phyloP scores from a whole-genome alignment of 1,284 basidiomycete species.

The Pisolithus thermaeus region DNA sequence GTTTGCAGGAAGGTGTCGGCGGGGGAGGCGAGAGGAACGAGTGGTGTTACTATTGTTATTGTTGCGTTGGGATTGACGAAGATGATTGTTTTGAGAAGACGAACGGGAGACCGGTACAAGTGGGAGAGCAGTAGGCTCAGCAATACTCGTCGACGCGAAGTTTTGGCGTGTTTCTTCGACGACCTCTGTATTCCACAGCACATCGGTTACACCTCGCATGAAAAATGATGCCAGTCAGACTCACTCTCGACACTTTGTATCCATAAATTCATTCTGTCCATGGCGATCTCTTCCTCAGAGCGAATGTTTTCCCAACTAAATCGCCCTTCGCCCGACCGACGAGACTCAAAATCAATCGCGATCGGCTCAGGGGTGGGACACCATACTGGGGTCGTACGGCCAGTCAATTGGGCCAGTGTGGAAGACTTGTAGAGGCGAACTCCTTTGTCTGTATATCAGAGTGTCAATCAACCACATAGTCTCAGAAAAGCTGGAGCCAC shows the following conservation, averaged over 20 bases:
- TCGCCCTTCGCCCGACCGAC: conserved; percentile 26
- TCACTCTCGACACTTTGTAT: conserved; percentile 73
- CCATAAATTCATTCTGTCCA: conserved; percentile 71
- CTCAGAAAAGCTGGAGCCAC: conserved; percentile 11
- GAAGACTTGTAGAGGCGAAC: conserved; percentile 49
- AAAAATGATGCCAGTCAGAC: conserved; percentile 24
- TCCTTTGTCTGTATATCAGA: conserved; percentile 35
- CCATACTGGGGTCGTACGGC: conserved; percentile 38
- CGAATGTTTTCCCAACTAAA: conserved; percentile 31
- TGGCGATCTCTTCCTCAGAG: conserved; percentile 35
- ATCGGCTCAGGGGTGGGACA: conserved; percentile 25
- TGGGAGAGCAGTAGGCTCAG: conserved; percentile 54
- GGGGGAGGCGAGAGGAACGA: conserved; percentile 49
- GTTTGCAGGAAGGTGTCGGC: conserved; percentile 58
- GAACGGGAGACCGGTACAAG: conserved; percentile 45
- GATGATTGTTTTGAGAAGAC: conserved; percentile 27
- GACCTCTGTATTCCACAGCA: conserved; percentile 44
- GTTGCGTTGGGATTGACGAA: conserved; percentile 2
- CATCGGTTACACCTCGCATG: conserved; percentile 6
- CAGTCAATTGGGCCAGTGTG: conserved; percentile 36
- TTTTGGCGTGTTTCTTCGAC: conserved; percentile 69
- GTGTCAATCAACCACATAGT: not conserved
- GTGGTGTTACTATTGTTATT: conserved; percentile 20
- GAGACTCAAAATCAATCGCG: conserved; percentile 25
- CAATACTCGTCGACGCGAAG: conserved; percentile 46